These are phyloP conservation scores for Lepraria neglecta DNA, from an alignment of 495 filamentous ascomycete species.

Conservation along the genomic window DNA sequence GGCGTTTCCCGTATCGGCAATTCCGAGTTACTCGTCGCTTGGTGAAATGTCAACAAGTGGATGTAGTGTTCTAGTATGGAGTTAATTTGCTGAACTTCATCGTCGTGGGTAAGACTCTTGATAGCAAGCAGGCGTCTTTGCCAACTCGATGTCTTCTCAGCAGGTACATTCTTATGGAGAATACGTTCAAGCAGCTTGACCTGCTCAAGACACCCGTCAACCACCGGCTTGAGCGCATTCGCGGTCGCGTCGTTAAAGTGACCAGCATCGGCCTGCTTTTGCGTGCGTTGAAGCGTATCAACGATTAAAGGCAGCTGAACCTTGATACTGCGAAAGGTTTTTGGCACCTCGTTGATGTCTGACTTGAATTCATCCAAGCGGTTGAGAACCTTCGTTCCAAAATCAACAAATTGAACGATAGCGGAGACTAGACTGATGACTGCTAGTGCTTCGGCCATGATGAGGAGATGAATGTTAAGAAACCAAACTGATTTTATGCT, in stretches of 20 bases:
- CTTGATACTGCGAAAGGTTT: constrained; percentile 28
- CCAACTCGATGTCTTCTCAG: background rate
- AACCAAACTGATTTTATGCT: too few species aligned
- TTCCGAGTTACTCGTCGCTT: too few species aligned
- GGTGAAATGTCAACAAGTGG: too few species aligned
- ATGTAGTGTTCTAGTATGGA: too few species aligned
- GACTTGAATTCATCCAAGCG: constrained; percentile 30
- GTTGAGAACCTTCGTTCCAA: constrained; percentile 29
- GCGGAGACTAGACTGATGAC: constrained; percentile 29
- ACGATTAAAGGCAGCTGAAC: constrained; percentile 29
- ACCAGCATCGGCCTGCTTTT: constrained; percentile 25
- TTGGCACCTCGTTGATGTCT: constrained; percentile 24
- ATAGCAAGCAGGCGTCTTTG: background rate
- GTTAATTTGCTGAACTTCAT: too few species aligned
- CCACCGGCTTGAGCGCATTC: constrained; percentile 24
- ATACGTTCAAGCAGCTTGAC: constrained; percentile 20
- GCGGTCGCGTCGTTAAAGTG: constrained; percentile 15
- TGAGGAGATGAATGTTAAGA: too few species aligned
- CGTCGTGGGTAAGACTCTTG: too few species aligned
- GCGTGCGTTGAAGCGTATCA: constrained; percentile 27
- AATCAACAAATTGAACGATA: constrained; percentile 35
- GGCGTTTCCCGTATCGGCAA: too few species aligned
- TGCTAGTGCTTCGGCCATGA: constrained; percentile 32
- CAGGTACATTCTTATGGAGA: constrained; percentile 10
- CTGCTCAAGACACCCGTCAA: constrained; percentile 27